These are phyloP conservation scores for Spizellomyces sp. DNA, from an alignment of 192 early-diverging fungal genomes.

Conservation along the genomic window DNA sequence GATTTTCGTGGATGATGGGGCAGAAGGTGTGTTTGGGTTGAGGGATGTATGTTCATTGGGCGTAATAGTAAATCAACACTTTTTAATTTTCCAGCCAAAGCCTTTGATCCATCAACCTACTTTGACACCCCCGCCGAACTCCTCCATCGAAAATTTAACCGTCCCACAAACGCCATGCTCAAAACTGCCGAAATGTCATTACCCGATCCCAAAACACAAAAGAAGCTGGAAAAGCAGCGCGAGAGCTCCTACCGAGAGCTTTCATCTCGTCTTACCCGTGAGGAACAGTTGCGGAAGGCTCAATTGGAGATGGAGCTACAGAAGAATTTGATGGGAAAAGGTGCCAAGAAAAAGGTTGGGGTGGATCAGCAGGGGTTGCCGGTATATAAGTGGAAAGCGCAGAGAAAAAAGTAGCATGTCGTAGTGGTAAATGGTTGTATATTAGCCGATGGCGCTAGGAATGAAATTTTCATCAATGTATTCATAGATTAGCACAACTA, in stretches of 20 bases:
- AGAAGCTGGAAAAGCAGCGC: conserved; percentile 32
- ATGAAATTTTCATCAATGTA: no score
- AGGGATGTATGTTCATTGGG: neutral
- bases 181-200: conserved; percentile 41
- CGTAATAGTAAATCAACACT: neutral
- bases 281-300: conserved; percentile 69
- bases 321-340: conserved; percentile 79
- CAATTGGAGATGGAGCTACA: conserved; percentile 81
- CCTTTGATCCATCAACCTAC: conserved; percentile 79
- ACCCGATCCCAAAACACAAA: conserved; percentile 18
- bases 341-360: conserved; percentile 78
- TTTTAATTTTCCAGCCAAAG: conserved; percentile 49
- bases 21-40: conserved; percentile 38
- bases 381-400: conserved; percentile 91
- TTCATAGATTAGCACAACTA: no score
- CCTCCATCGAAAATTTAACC: conserved; percentile 77
- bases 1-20: conserved; percentile 53
- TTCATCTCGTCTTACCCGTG: conserved; percentile 71
- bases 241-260: conserved; percentile 64
- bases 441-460: no score
- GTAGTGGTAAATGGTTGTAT: neutral
- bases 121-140: conserved; percentile 83
- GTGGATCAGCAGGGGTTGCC: conserved; percentile 76
- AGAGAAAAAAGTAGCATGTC: conserved; percentile 74
- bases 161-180: conserved; percentile 64